phyloP scores from a whole-genome alignment of 441 rosid species.

The Adansonia gregorii region DNA sequence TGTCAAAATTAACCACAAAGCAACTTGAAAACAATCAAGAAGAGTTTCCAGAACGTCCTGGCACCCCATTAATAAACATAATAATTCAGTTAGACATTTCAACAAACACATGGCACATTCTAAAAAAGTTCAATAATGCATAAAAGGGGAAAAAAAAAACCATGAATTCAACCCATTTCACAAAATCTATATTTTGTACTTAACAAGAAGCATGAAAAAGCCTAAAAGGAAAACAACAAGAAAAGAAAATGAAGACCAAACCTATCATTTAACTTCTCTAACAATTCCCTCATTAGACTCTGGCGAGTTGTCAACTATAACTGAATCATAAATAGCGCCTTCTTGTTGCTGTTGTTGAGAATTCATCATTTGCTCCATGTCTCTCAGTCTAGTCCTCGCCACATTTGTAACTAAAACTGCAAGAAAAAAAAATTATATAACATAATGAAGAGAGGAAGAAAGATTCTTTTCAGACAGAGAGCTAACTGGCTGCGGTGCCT shows the following conservation, averaged over 20 bases:
- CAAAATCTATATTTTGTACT: not conserved
- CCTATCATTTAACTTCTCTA: slow-evolving; percentile 41
- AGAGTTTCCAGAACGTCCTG: not conserved
- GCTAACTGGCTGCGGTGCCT: slow-evolving; percentile 82
- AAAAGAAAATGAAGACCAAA: not conserved
- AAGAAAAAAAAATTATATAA: slow-evolving; percentile 10
- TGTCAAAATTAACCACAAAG: not conserved
- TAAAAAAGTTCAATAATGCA: not conserved
- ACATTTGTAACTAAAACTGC: slow-evolving; percentile 76
- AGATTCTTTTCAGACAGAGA: not conserved
- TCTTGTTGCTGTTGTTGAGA: slow-evolving; percentile 42
- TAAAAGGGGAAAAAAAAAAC: not conserved
- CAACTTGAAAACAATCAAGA: not conserved
- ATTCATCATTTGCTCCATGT: slow-evolving; percentile 62
- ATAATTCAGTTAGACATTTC: slow-evolving; percentile 13
- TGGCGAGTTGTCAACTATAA: slow-evolving; percentile 33
- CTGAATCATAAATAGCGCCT: slow-evolving; percentile 27
- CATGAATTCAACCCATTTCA: not conserved
- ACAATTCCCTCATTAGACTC: slow-evolving; percentile 46
- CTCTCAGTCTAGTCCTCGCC: slow-evolving; percentile 68
- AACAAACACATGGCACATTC: slow-evolving; percentile 18
- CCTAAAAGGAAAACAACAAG: not conserved
- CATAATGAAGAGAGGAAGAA: not conserved
- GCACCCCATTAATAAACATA: not conserved
- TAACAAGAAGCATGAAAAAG: not conserved